Evolutionary conservation across 2,329 filamentous ascomycete species (phyloP), one percentile per base, ranked within the genome.

Genomic region (Aaosphaeria arxii): DNA sequence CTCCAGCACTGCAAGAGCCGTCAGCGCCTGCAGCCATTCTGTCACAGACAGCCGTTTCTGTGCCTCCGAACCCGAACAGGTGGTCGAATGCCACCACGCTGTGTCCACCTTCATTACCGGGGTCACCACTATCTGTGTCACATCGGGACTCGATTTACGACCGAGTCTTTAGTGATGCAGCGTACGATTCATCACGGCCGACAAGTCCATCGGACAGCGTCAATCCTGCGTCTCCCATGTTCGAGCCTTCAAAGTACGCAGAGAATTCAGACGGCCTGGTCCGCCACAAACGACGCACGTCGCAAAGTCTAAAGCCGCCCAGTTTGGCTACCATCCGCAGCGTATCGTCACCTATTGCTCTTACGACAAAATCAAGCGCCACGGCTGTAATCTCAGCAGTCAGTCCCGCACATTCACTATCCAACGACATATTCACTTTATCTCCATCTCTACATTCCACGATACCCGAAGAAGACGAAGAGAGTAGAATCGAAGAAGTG

Each of bases 91-190:
- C 83, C 0, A 85, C 88, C 7, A 83, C 74, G 5, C 70, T 87
- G 49, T 78, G 82, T 2, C 71, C 82, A 1, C 89, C 87, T 1
- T 95, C 91, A 0, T 79, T 87, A 1, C 86, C 91, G 1, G 91
- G 86, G 58, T 96, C 92, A 4, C 91, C 94, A 0, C 81, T 79
- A 40, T 94, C 90, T 1, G 84, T 83, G 30, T 84, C 84, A 2
- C 70, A 74, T 53, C 83, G 86, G 13, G 89, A 81, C 9, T 84
- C 88, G 0, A 76, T 96, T 42, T 96, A 96, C 60, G 92, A 96
- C 66, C 80, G 83, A 31, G 73, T 81, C 7, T 82, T 87, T 55
- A 79, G 77, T 53, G 79, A 78, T 47, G 76, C 73, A 41, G 75
- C 68, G 5, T 74, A 77, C 13, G 86, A 89, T 44, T 85, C 81